phyloP scores from a whole-genome alignment of 805 yeast genomes.

The Nakazawaea ambrosiae region DNA sequence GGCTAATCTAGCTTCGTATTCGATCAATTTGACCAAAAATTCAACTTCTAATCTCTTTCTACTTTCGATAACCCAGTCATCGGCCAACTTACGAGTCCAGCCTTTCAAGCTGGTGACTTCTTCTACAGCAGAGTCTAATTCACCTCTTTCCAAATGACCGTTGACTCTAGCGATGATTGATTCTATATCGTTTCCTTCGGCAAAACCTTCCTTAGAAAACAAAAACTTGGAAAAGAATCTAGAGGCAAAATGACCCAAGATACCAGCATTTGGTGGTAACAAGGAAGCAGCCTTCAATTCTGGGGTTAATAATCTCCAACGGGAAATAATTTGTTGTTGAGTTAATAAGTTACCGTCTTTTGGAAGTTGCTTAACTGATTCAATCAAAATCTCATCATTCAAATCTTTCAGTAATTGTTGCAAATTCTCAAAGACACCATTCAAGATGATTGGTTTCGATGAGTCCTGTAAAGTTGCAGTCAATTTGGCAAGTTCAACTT shows the following conservation, averaged over 20 bases:
- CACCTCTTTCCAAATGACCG: slow-evolving; percentile 63
- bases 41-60: slow-evolving; percentile 87
- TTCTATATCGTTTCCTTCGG: slow-evolving; percentile 74
- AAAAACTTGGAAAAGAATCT: slow-evolving; percentile 67
- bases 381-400: slow-evolving; percentile 25
- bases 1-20: slow-evolving; percentile 51
- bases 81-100: slow-evolving; percentile 84
- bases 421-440: slow-evolving; percentile 28
- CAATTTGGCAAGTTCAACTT: slow-evolving; percentile 36
- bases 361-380: slow-evolving; percentile 43
- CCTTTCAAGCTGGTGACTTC: slow-evolving; percentile 88
- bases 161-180: slow-evolving; percentile 83
- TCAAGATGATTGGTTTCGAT: slow-evolving; percentile 28
- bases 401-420: slow-evolving; percentile 41
- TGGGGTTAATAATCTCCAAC: slow-evolving; percentile 76
- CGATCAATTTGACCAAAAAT: slow-evolving; percentile 64
- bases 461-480: slow-evolving; percentile 32
- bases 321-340: slow-evolving; percentile 66
- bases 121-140: slow-evolving; percentile 83
- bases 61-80: slow-evolving; percentile 87
- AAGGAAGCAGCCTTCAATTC: slow-evolving; percentile 85
- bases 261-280: slow-evolving; percentile 93
- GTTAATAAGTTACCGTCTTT: slow-evolving; percentile 58
- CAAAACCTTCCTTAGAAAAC: slow-evolving; percentile 67
- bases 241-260: slow-evolving; percentile 86